Base-by-base conservation (phyloP, 768 basidiomycete genomes). In the Amanita polypyramis region DNA sequence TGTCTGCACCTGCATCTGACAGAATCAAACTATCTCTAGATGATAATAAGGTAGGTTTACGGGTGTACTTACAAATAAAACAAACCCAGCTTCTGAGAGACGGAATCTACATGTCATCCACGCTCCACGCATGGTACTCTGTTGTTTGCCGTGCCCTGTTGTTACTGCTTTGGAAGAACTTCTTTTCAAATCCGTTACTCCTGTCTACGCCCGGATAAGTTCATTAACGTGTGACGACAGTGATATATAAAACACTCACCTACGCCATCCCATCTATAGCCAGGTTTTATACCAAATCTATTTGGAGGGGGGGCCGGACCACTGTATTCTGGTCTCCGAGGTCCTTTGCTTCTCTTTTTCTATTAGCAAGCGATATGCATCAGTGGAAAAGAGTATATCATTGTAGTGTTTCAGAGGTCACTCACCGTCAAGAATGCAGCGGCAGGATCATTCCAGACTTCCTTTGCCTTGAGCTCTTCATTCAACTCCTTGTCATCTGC, bases 211-310 rank as follows among this genome's bases (percentile, higher is more conserved):
- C 41, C 51, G 11, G 47, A 32, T 41, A 29, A 17, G 49, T 23
- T 29, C 8, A 48, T 45, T 27, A 29, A 30, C 10, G 14, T 12
- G 3, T 15, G 19, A 42, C 7, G 32, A n/a, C 49, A 30, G 11
- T 15, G 42, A 7, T 27, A 27, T 27, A 43, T 11, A 37, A 15
- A 45, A 43, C 29, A 70, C 76, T 54, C 52, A 91, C 94, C 94
- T 53, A 98, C 96, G 23, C 96, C 96, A 62, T 99, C 96, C 96
- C 96, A 99, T 60, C 95, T 74, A 62, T 93, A 91, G 0, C 96
- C 96, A 20, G 96, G 96, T 54, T 77, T 85, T 53, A 99, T 97
- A 19, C 85, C 85, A 62, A 95, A 98, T 5, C 96, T 81, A 67
- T 99, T 98, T 6, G 95, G 94, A 11, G 92, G 85, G 1, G 90